Percentiles rank a stretch among this genome's conserved stretches.
Evolutionary conservation across 202 grass and related monocot genomes (phyloP).

Genomic region (Elaeis oleifera): DNA sequence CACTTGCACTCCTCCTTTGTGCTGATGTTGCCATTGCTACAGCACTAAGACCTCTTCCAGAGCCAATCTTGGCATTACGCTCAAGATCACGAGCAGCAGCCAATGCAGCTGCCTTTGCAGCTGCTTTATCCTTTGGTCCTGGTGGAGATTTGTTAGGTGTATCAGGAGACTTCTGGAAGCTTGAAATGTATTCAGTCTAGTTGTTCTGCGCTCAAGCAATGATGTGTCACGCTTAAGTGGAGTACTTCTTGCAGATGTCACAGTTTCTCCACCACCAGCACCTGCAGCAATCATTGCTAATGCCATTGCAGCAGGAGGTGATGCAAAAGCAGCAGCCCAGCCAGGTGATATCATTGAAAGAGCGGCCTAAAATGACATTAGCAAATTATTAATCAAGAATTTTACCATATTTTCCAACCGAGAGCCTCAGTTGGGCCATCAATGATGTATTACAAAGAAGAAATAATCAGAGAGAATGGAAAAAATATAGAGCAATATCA

Average conservation of each 20-base stretch:
- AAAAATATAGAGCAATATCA: no score
- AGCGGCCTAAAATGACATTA: constrained; percentile 49
- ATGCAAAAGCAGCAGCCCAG: constrained; percentile 99
- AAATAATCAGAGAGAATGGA: no score
- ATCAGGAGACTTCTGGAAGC: constrained; percentile 80
- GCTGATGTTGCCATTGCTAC: constrained; percentile 99
- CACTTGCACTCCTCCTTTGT: constrained; percentile 77
- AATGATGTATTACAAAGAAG: no score
- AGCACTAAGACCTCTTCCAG: constrained; percentile 90
- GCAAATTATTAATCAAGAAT: background rate
- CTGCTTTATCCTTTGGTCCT: constrained; percentile 77
- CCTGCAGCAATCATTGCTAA: constrained; percentile 98
- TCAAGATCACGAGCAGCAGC: constrained; percentile 89
- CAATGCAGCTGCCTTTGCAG: constrained; percentile 78
- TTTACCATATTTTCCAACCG: no score
- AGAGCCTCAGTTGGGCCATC: no score
- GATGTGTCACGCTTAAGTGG: constrained; percentile 66
- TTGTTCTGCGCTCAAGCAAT: constrained; percentile 58
- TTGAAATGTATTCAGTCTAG: constrained; percentile 73
- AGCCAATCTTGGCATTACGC: constrained; percentile 90
- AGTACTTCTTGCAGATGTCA: constrained; percentile 45
- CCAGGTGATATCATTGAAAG: constrained; percentile 90
- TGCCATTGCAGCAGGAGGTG: constrained; percentile 94
- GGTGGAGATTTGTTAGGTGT: constrained; percentile 44
- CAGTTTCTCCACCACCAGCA: constrained; percentile 77